Evolutionary conservation across 148 eudicot genomes (phyloP).

Genomic region (Arbutus unedo): DNA sequence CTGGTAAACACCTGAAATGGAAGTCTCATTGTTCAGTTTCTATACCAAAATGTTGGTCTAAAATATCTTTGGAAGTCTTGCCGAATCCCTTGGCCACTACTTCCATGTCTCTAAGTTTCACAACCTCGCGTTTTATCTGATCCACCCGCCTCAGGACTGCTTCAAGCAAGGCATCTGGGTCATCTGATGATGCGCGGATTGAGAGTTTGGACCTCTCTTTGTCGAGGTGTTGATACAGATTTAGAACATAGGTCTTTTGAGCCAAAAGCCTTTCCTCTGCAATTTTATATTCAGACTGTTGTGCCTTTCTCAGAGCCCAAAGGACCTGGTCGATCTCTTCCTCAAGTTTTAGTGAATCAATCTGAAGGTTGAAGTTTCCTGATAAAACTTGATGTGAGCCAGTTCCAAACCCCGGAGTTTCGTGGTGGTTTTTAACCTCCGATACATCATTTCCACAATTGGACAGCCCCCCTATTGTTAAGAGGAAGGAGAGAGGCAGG

Average conservation of each 20-base stretch:
- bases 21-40: constrained; percentile 28
- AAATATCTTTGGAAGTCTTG: constrained; percentile 45
- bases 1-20: neutral
- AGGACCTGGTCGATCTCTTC: constrained; percentile 56
- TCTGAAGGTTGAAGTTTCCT: constrained; percentile 30
- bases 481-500: neutral
- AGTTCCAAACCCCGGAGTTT: constrained; percentile 3
- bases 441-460: constrained; percentile 16
- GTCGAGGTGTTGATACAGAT: constrained; percentile 49
- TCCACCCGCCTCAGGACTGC: constrained; percentile 39
- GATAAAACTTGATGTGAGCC: constrained; percentile 21
- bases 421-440: constrained; percentile 10
- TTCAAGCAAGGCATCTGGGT: constrained; percentile 33
- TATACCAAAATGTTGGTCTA: constrained; percentile 58
- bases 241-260: constrained; percentile 48
- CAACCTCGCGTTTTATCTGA: constrained; percentile 44
- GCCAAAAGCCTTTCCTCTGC: constrained; percentile 55
- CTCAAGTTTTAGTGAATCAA: constrained; percentile 44
- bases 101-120: constrained; percentile 60
- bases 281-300: constrained; percentile 51
- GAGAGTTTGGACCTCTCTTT: constrained; percentile 41
- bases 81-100: constrained; percentile 71
- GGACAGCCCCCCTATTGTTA: constrained; percentile 18
- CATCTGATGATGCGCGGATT: constrained; percentile 26
- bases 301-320: constrained; percentile 55